phyloP scores from a whole-genome alignment of 1,139 yeast species.

The Casaregolazyma suthepensis region DNA sequence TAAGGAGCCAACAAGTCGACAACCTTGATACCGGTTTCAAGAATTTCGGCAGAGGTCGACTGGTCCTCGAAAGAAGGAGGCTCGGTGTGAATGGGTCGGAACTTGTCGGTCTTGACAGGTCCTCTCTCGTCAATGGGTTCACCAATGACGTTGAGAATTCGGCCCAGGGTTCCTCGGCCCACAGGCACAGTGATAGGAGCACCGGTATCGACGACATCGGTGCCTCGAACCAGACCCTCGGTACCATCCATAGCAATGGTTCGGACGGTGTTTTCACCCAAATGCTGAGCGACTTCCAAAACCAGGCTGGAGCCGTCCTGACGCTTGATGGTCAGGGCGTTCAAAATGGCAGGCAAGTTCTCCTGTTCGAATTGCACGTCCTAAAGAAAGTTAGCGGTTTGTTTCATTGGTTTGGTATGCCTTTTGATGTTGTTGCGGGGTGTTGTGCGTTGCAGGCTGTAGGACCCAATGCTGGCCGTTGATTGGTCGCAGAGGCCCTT shows the following conservation, averaged over 20 bases:
- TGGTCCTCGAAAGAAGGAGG: constrained; percentile 96
- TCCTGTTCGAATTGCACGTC: constrained; percentile 99
- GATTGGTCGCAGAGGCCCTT: constrained; percentile 12
- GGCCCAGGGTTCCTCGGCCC: constrained; percentile 98
- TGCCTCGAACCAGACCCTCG: constrained; percentile 99
- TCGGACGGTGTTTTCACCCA: constrained; percentile 99
- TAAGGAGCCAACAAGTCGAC: constrained; percentile 99
- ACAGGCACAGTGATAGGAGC: constrained; percentile 98
- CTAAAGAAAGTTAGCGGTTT: constrained; percentile 13
- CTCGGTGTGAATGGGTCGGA: constrained; percentile 97
- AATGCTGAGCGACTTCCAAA: constrained; percentile 98
- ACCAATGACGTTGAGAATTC: constrained; percentile 98
- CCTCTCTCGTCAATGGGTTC: constrained; percentile 99
- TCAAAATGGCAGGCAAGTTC: constrained; percentile 92
- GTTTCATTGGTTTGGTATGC: not conserved
- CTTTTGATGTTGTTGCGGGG: not conserved
- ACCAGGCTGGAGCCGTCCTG: constrained; percentile 68
- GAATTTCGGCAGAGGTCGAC: constrained; percentile 95
- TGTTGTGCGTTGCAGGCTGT: not conserved
- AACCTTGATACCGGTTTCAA: constrained; percentile 99
- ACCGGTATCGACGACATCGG: constrained; percentile 87
- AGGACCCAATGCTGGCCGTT: constrained; percentile 8
- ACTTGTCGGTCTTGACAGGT: constrained; percentile 86
- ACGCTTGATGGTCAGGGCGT: constrained; percentile 81
- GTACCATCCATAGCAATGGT: constrained; percentile 99